A percentile compares a stretch with the other conserved stretches of the same genome.
Evolutionary conservation across 768 basidiomycete genomes (phyloP).

Genomic region (Termitomyces heimii): DNA sequence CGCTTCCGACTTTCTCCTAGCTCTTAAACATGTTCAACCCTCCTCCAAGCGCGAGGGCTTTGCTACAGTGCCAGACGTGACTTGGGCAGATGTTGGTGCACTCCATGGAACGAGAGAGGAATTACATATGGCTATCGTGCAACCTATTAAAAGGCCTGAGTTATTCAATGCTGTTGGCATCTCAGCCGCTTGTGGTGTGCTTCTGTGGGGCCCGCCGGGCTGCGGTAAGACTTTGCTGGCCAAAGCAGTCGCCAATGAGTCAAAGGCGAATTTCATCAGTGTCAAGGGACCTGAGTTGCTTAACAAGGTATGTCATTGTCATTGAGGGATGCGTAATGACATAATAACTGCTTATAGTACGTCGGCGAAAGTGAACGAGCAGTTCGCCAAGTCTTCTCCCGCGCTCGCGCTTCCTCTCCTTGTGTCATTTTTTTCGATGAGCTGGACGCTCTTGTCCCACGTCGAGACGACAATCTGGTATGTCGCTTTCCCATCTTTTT

Average conservation of each 20-base stretch:
- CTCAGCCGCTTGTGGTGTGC: conserved; percentile 84
- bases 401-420: conserved; percentile 89
- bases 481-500: conserved; percentile 17
- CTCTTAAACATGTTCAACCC: conserved; percentile 88
- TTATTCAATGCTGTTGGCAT: conserved; percentile 88
- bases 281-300: conserved; percentile 95
- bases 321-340: not conserved
- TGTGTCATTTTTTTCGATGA: conserved; percentile 97
- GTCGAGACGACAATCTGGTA: conserved; percentile 86
- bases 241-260: conserved; percentile 97
- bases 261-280: conserved; percentile 93
- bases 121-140: conserved; percentile 95
- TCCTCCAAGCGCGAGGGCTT: conserved; percentile 98
- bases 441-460: conserved; percentile 85
- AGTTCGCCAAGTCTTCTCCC: conserved; percentile 89
- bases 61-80: conserved; percentile 92
- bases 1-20: conserved; percentile 69
- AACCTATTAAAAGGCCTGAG: conserved; percentile 87
- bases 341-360: conserved; percentile 47
- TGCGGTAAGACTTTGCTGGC: conserved; percentile 98
- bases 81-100: conserved; percentile 93
- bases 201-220: conserved; percentile 98
- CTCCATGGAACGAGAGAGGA: conserved; percentile 83
- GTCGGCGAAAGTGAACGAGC: conserved; percentile 97
- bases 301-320: conserved; percentile 68